Evolutionary conservation across 2,329 filamentous ascomycete species (phyloP).

Genomic region (Arthrobotrys sphaeroides): DNA sequence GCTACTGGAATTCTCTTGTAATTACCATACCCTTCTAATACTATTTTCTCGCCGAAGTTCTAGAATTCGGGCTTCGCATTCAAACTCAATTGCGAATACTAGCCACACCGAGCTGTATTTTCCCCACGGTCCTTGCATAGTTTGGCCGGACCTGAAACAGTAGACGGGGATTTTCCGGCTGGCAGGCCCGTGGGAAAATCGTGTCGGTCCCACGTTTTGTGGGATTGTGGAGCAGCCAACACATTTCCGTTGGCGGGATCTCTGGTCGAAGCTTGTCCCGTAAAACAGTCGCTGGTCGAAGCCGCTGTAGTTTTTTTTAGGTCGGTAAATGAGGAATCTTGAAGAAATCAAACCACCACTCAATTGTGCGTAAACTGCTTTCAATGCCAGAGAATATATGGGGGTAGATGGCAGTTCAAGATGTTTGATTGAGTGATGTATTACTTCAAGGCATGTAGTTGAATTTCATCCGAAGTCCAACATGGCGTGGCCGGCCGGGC

Average conservation of each 20-base stretch:
- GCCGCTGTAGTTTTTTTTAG: too few relatives aligned
- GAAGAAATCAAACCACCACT: too few relatives aligned
- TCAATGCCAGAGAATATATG: too few relatives aligned
- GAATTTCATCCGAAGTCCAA: background rate
- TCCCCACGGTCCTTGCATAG: background rate
- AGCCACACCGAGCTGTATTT: background rate
- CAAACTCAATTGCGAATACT: background rate
- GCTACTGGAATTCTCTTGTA: background rate
- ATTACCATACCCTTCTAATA: background rate
- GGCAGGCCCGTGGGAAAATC: conserved; percentile 26
- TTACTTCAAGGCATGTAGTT: too few relatives aligned
- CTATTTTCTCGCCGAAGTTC: background rate
- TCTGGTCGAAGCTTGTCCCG: too few relatives aligned
- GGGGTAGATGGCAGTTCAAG: too few relatives aligned
- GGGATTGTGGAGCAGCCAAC: conserved; percentile 23
- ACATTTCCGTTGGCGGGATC: conserved; percentile 1
- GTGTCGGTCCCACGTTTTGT: background rate
- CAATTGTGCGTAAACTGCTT: too few relatives aligned
- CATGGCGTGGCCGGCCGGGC: too few relatives aligned
- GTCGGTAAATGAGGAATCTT: too few relatives aligned
- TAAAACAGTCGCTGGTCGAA: too few relatives aligned
- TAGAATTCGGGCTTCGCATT: conserved; percentile 1
- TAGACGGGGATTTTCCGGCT: conserved; percentile 30
- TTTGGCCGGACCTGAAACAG: conserved; percentile 37
- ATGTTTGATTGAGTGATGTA: too few relatives aligned